Evolutionary conservation across 495 filamentous ascomycete species (phyloP).

Genomic region (Aspergillus homomorphus): DNA sequence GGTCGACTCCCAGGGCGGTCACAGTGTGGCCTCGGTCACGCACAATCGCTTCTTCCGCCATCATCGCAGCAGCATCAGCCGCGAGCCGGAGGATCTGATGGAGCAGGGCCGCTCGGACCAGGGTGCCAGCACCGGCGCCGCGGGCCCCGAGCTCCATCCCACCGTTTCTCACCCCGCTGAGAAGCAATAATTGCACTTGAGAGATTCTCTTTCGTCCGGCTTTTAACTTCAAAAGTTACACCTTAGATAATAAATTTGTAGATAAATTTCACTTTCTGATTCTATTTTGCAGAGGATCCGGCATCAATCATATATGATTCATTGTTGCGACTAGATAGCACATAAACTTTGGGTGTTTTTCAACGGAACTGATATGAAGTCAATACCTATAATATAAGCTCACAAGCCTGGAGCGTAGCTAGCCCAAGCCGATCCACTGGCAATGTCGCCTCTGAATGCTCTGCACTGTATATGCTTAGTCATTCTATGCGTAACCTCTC

Average conservation of each 20-base stretch:
- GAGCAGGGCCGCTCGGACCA: slow-evolving; percentile 31
- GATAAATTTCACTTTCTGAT: not conserved
- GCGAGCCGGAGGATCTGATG: slow-evolving; percentile 29
- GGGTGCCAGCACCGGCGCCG: slow-evolving; percentile 9
- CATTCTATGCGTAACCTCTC: too few relatives aligned
- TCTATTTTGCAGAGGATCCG: not conserved
- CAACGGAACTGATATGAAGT: too few relatives aligned
- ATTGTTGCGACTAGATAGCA: too few relatives aligned
- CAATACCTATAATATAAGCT: too few relatives aligned
- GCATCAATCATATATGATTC: not conserved
- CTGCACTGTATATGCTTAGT: too few relatives aligned
- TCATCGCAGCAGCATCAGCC: slow-evolving; percentile 26
- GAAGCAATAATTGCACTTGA: slow-evolving; percentile 1
- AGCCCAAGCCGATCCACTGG: too few relatives aligned
- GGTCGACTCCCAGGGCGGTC: slow-evolving; percentile 33
- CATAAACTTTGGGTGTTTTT: too few relatives aligned
- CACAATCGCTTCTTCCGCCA: slow-evolving; percentile 41
- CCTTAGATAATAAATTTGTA: not conserved
- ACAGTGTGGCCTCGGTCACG: slow-evolving; percentile 30
- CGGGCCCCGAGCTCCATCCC: slow-evolving; percentile 5
- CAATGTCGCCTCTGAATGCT: too few relatives aligned
- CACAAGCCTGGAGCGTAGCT: too few relatives aligned
- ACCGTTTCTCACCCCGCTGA: not conserved
- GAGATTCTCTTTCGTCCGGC: too few relatives aligned
- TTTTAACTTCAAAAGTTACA: not conserved